Evolutionary conservation across 2,329 filamentous ascomycete genomes (phyloP).

Genomic region (Beauveria scarabaeidicola): DNA sequence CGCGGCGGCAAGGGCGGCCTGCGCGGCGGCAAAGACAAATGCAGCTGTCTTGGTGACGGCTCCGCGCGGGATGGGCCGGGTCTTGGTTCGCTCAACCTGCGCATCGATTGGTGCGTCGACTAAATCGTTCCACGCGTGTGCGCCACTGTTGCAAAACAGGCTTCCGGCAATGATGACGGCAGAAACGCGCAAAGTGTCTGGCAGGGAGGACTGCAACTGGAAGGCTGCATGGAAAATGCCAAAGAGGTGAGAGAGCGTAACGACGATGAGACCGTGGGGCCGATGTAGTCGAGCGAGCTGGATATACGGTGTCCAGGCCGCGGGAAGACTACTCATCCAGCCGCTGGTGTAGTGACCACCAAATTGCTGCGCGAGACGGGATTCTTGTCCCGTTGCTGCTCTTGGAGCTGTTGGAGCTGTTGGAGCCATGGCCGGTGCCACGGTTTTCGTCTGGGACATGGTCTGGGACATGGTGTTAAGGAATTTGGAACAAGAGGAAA

Average conservation of each 20-base stretch:
- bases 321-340: conserved; percentile 23
- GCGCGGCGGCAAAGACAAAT: conserved; percentile 21
- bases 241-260: conserved; percentile 26
- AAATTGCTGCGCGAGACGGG: conserved; percentile 17
- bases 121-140: conserved; percentile 26
- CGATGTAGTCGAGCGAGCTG: conserved; percentile 25
- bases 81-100: conserved; percentile 22
- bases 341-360: conserved; percentile 23
- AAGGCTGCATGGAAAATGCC: conserved; percentile 21
- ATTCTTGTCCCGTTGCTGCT: background rate
- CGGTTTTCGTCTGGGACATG: background rate
- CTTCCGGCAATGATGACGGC: conserved; percentile 13
- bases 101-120: conserved; percentile 26
- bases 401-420: too few species aligned
- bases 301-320: conserved; percentile 25
- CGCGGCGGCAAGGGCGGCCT: conserved; percentile 14
- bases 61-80: conserved; percentile 26
- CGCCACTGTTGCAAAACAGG: conserved; percentile 26
- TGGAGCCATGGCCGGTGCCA: background rate
- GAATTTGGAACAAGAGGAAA: background rate
- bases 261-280: conserved; percentile 23
- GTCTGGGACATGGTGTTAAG: background rate
- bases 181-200: background rate
- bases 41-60: conserved; percentile 22
- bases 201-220: conserved; percentile 11